Evolutionary conservation across 2,329 filamentous ascomycete genomes (phyloP).

Genomic region (Thielaviopsis punctulata): DNA sequence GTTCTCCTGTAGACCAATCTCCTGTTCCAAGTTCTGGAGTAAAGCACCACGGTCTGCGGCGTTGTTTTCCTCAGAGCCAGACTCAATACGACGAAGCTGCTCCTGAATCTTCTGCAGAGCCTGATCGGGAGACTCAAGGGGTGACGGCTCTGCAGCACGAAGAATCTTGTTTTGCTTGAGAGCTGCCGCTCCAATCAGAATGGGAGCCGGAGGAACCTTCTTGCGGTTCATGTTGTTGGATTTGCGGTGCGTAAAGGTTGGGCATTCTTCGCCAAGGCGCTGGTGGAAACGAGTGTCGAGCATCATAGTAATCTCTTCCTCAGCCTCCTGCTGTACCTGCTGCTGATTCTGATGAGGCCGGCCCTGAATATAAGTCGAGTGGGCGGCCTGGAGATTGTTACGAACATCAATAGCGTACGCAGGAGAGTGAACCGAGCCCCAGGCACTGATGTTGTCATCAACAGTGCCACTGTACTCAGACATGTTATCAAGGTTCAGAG

Average conservation of each 20-base stretch:
- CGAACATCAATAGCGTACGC: slow-evolving; percentile 27
- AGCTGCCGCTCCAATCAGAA: slow-evolving; percentile 28
- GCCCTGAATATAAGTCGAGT: slow-evolving; percentile 1
- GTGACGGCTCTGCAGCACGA: slow-evolving; percentile 32
- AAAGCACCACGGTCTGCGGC: slow-evolving; percentile 20
- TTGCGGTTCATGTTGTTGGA: slow-evolving; percentile 28
- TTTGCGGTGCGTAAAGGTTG: slow-evolving; percentile 39
- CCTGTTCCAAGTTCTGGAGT: slow-evolving; percentile 41
- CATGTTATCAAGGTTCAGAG: slow-evolving; percentile 19
- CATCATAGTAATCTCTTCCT: slow-evolving; percentile 15
- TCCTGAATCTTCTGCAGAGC: slow-evolving; percentile 33
- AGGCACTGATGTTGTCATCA: slow-evolving; percentile 28
- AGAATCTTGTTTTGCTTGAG: slow-evolving; percentile 26
- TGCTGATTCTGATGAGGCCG: neutral
- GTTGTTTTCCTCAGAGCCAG: neutral
- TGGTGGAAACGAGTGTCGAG: slow-evolving; percentile 29
- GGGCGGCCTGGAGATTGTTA: slow-evolving; percentile 18
- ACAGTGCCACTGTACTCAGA: slow-evolving; percentile 23
- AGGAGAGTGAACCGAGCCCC: slow-evolving; percentile 35
- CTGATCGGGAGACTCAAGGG: slow-evolving; percentile 33
- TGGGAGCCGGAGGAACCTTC: slow-evolving; percentile 37
- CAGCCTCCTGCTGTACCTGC: slow-evolving; percentile 23
- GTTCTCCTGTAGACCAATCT: slow-evolving; percentile 42
- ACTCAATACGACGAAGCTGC: slow-evolving; percentile 32
- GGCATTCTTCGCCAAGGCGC: slow-evolving; percentile 40